A percentile compares a stretch with the other conserved stretches of the same genome.
Conservation (phyloP, 345 rosid genomes). For the Acer negundo region DNA sequence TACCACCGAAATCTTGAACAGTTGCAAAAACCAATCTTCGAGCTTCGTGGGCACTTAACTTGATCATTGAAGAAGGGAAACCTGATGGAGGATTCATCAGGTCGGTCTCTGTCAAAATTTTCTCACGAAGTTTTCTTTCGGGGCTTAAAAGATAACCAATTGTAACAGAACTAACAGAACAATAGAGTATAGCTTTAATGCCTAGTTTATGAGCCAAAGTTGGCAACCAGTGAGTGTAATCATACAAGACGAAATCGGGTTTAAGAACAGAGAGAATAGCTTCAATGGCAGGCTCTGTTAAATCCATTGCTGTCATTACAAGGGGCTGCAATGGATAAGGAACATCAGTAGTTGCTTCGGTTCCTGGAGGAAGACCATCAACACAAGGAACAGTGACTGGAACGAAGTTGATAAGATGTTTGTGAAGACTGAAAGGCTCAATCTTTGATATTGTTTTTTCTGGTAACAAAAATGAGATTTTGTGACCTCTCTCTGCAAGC, state of each 20-base stretch:
- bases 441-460: conserved; percentile 15
- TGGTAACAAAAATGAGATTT: conserved; percentile 37
- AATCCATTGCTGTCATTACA: too few species aligned
- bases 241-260: too few species aligned
- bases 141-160: conserved; percentile 25
- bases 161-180: conserved; percentile 20
- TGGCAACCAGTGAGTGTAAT: too few species aligned
- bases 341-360: conserved; percentile 15
- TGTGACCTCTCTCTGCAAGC: conserved; percentile 34
- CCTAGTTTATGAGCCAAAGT: not conserved
- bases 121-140: too few species aligned
- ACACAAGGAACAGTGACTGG: conserved; percentile 26
- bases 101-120: conserved; percentile 23
- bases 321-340: conserved; percentile 13
- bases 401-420: conserved; percentile 27
- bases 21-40: not conserved
- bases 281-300: too few species aligned
- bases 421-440: conserved; percentile 27
- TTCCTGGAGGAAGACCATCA: conserved; percentile 31
- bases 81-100: conserved; percentile 21
- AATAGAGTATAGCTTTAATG: conserved; percentile 26
- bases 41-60: conserved; percentile 26
- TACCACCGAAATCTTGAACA: not conserved
- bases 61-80: conserved; percentile 13
- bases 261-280: too few species aligned